Conservation (phyloP, 176 grass and related monocot species). For the Paspalum vaginatum region DNA sequence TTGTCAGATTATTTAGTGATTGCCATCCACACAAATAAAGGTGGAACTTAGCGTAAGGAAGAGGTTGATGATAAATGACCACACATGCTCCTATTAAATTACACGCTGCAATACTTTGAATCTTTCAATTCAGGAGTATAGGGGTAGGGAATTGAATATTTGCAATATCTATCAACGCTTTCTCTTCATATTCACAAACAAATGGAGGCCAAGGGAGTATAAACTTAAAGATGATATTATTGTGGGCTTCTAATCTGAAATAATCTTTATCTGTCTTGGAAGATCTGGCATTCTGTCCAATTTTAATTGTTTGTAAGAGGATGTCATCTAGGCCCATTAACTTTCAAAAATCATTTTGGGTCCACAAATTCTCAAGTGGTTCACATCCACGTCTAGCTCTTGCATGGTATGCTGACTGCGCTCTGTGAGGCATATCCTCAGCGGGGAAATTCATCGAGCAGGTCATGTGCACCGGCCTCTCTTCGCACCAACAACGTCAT, state of each 20-base stretch:
- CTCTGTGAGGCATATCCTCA: no score
- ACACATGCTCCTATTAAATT: not conserved
- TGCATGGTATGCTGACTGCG: no score
- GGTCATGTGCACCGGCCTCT: no score
- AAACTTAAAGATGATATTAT: constrained; percentile 17
- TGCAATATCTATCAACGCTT: not conserved
- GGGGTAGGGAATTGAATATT: not conserved
- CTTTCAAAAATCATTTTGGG: no score
- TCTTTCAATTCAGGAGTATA: not conserved
- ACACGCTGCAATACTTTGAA: not conserved
- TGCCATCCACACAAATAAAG: not conserved
- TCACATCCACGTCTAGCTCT: no score
- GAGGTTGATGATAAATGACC: not conserved
- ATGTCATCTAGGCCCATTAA: no score
- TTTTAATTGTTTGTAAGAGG: no score
- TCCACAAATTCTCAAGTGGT: no score
- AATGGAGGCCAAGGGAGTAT: not conserved
- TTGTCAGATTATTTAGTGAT: no score
- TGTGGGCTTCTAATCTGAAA: not conserved
- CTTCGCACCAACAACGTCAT: no score
- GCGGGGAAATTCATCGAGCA: no score
- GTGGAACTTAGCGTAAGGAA: not conserved
- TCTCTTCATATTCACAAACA: not conserved
- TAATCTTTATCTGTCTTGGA: not conserved
- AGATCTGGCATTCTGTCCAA: not conserved